phyloP scores from a whole-genome alignment of 1,284 basidiomycete species.

The Fomitopsis betulina region DNA sequence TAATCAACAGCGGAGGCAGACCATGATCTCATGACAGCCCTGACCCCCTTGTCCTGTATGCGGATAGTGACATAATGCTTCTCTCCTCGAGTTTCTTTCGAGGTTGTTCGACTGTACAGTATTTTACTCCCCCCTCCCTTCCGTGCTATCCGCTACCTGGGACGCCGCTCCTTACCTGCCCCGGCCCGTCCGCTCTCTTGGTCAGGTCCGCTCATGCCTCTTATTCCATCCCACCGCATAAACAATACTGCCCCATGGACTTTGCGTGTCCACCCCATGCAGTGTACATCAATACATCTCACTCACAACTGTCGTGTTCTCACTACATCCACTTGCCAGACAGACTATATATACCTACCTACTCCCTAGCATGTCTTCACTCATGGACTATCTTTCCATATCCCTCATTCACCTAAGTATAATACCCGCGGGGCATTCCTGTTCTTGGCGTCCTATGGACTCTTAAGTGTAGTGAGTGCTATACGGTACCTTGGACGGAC shows the following conservation, averaged over 20 bases:
- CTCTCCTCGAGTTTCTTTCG: neutral
- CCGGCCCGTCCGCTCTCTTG: neutral
- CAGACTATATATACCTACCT: slow-evolving; percentile 7
- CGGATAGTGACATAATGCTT: neutral
- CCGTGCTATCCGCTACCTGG: neutral
- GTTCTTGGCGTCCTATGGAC: neutral
- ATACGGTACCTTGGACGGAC: neutral
- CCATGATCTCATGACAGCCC: slow-evolving; percentile 17
- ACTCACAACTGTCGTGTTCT: neutral
- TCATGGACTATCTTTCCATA: neutral
- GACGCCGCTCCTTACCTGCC: neutral
- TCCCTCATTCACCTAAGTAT: neutral
- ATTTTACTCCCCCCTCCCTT: neutral
- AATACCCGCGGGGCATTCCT: neutral
- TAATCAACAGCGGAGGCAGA: slow-evolving; percentile 12
- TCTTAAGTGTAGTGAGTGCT: slow-evolving; percentile 1
- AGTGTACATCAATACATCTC: neutral
- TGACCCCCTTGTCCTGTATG: neutral
- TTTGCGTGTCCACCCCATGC: neutral
- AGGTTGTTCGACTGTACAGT: neutral
- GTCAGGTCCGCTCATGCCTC: neutral
- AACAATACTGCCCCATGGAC: neutral
- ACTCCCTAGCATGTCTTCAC: neutral
- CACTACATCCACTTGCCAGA: neutral
- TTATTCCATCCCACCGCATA: neutral